Evolutionary conservation across 164 flowering plant species (phyloP).

Genomic region (Macadamia tetraphylla): DNA sequence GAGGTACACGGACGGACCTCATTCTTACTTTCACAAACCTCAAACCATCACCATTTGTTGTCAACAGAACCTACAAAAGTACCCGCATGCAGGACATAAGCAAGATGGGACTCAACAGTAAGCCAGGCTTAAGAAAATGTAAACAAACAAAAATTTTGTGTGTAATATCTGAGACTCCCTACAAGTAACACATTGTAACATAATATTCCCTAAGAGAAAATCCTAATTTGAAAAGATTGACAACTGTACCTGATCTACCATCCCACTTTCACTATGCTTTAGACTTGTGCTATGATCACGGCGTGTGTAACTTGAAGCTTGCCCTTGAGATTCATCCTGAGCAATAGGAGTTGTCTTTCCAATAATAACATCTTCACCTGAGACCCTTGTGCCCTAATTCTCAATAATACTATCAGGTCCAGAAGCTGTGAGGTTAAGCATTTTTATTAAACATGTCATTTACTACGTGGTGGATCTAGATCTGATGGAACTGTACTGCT

Average conservation of each 20-base stretch:
- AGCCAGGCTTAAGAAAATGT: background rate
- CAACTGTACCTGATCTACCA: constrained; percentile 75
- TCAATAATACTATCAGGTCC: background rate
- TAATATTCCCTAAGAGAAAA: background rate
- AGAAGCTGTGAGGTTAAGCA: too few relatives aligned
- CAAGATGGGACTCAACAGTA: background rate
- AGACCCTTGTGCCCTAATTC: constrained; percentile 77
- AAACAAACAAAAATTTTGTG: background rate
- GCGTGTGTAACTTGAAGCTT: constrained; percentile 65
- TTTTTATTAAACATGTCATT: too few relatives aligned
- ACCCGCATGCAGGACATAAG: background rate
- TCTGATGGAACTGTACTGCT: too few relatives aligned
- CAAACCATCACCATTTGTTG: constrained; percentile 96
- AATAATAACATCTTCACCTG: constrained; percentile 97
- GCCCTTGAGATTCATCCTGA: constrained; percentile 88
- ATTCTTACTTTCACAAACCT: constrained; percentile 93
- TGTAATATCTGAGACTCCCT: background rate
- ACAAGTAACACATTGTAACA: background rate
- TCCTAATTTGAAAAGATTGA: background rate
- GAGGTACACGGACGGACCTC: constrained; percentile 90
- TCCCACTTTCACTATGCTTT: constrained; percentile 96
- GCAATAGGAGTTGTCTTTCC: constrained; percentile 94
- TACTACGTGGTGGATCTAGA: too few relatives aligned
- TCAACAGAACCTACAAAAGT: constrained; percentile 61
- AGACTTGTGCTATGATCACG: constrained; percentile 96